Base-by-base conservation (phyloP, 148 eudicot species). In the Heliosperma pusillum region DNA sequence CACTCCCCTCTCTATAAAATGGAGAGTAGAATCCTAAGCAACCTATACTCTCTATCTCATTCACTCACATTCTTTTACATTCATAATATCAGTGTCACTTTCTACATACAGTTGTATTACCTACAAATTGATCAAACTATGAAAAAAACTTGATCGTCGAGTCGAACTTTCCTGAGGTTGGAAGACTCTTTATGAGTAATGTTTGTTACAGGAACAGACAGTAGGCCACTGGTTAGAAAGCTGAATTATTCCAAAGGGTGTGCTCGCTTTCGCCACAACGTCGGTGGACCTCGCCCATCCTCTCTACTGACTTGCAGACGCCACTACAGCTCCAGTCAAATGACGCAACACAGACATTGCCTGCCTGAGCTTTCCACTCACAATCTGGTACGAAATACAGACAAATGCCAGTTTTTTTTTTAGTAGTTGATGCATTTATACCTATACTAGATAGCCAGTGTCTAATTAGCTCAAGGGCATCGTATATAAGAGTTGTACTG, bases 241-340 rank as follows among this genome's bases (percentile, higher is more conserved):
- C 55, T 12, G 55, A 12, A 50, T 15, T 50, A 11, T 86, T 82
- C 96, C 98, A 89, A 69, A 93, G 70, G 44, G 89, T 87, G 30
- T 70, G 84, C 52, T 86, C 89, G 21, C 88, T 93, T 86, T 93
- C 98, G 24, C 94, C 98, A 33, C 98, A 93, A 5, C 81, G 62
- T 59, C 50, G 68, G 47, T 93, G 98, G 73, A 93, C 85, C 0
- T 76, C 83, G 80, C 85, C 91, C 97, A 93, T 88, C 78, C 88
- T 87, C 80, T 91, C 94, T 13, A 89, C 88, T 0, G 97, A 93
- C 66, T 89, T 86, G 86, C 98, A 93, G 62, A 93, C 80, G 58
- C 98, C 98, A 57, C 98, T 93, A 87, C 98, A 93, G 3, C 88
- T 74, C 98, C 98, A 91, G 80, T 93, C 98, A 66, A 93, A 93